Evolutionary conservation across 768 basidiomycete species (phyloP), one percentile per base, ranked within the genome.

Genomic region (Crucibulum laeve): DNA sequence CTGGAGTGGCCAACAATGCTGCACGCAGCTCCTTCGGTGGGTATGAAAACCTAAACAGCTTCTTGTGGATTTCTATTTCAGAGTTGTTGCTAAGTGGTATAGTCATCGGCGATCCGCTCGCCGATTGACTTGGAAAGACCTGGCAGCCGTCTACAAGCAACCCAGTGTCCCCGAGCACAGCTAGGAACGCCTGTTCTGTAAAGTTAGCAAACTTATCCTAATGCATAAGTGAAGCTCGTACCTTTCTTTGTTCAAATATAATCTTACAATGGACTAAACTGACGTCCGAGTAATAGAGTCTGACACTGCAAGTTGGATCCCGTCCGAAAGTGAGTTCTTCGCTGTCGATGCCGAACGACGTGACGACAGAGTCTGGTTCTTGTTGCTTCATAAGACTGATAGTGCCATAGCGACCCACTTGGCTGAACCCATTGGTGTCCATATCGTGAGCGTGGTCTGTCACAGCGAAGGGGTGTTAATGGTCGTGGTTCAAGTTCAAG

Each of bases 271-370:
- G 87, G 0, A 86, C 48, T 3, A 72, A 64, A 30, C 74, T 78
- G 41, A 88, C 75, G 33, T 75, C 71, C 1, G 72, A 63, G 55
- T 87, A 88, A 58, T 87, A 88, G 26, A 89, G 64, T 32, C 87
- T 67, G 15, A 89, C 78, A 47, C 79, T 73, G 56, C 86, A 87
- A 0, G 61, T 58, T 0, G 71, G 71, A 54, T 82, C 80, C 46
- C 82, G 72, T 36, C 87, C 86, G 60, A 89, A 80, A 0, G 85
- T 83, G 40, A 87, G 65, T 40, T 76, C 68, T 17, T 79, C 72
- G 3, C 78, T 70, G 63, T 89, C 86, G 52, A 89, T 79, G 3
- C 86, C 86, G 48, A 83, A 89, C 1, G 82, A 70, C 1, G 86
- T 81, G 19, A 87, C 64, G 6, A 76, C 63, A 0, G 62, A 60